Conservation (phyloP, 345 rosid species). For the Salix viminalis region DNA sequence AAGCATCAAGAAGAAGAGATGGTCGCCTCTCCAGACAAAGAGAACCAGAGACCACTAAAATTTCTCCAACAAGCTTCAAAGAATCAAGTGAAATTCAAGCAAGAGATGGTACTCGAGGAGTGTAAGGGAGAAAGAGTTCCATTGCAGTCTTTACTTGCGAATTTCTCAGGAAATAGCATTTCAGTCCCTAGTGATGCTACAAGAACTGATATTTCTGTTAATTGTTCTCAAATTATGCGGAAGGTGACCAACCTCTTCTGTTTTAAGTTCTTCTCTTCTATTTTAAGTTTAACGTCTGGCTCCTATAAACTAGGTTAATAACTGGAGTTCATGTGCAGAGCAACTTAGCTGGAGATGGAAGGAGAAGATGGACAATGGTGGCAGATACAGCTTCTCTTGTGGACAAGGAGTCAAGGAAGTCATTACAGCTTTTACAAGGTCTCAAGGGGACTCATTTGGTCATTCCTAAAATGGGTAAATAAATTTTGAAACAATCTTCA, state of each 20-base stretch:
- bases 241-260: constrained; percentile 36
- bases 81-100: constrained; percentile 32
- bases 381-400: constrained; percentile 65
- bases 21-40: constrained; percentile 38
- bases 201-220: constrained; percentile 28
- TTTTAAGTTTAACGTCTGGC: background rate
- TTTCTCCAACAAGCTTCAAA: constrained; percentile 28
- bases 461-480: constrained; percentile 71
- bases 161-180: constrained; percentile 28
- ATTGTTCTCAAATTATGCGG: constrained; percentile 11
- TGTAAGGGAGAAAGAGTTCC: constrained; percentile 48
- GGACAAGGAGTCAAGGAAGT: constrained; percentile 60
- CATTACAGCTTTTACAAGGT: constrained; percentile 79
- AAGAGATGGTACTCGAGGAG: constrained; percentile 25
- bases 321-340: constrained; percentile 36
- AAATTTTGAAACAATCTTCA: background rate
- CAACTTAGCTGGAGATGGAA: constrained; percentile 34
- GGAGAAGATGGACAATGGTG: constrained; percentile 68
- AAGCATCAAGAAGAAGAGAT: constrained; percentile 29
- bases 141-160: constrained; percentile 42
- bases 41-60: constrained; percentile 38
- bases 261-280: constrained; percentile 23
- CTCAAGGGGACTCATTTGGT: constrained; percentile 69
- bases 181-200: constrained; percentile 23
- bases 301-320: background rate